A percentile compares a stretch with the other conserved stretches of the same genome.
phyloP scores from a whole-genome alignment of 192 early-diverging fungal species.

The Backusella parvicylindrica region DNA sequence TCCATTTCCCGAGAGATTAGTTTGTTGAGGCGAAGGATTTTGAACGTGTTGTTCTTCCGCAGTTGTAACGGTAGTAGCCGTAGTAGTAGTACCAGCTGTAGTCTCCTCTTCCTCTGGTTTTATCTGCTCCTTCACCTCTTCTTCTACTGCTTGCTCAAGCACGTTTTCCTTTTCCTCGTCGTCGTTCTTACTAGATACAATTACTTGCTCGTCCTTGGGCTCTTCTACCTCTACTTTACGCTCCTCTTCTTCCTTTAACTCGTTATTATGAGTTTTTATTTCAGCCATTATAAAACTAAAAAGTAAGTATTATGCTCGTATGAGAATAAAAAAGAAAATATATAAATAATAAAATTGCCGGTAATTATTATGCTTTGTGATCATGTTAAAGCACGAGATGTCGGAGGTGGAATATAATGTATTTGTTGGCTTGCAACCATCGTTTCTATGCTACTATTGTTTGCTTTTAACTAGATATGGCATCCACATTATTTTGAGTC shows the following conservation, averaged over 20 bases:
- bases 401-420: no score
- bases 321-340: neutral
- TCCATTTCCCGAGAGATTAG: slow-evolving; percentile 2
- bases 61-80: neutral
- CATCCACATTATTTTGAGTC: no score
- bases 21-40: neutral
- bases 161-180: neutral
- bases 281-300: neutral
- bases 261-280: neutral
- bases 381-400: no score
- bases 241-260: neutral
- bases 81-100: neutral
- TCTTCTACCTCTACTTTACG: no score
- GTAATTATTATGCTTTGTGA: neutral
- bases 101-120: neutral
- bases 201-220: no score
- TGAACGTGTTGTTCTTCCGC: neutral
- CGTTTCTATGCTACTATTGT: no score
- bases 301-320: neutral
- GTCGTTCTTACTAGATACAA: neutral
- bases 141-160: neutral
- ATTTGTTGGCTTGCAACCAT: no score
- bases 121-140: neutral
- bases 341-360: neutral
- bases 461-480: no score